Conservation (phyloP, 371 early-diverging fungal species). For the Furculomyces boomerangus region DNA sequence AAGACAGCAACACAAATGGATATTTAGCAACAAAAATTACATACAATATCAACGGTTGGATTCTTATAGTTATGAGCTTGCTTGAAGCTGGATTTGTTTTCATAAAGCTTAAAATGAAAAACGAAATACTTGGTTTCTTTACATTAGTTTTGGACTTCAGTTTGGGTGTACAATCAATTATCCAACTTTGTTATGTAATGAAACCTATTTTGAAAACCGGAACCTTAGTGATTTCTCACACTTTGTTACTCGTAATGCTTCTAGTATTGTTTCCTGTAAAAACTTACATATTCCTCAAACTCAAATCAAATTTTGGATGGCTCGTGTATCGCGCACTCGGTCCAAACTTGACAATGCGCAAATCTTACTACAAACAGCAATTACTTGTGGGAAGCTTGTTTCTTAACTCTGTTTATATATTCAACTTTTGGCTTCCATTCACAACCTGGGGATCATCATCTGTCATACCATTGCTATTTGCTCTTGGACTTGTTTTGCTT, state of each 20-base stretch:
- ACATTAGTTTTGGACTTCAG: background rate
- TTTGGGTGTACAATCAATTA: background rate
- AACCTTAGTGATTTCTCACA: background rate
- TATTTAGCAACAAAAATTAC: background rate
- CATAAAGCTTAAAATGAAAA: background rate
- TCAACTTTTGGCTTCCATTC: no score
- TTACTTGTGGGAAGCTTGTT: slow-evolving; percentile 9
- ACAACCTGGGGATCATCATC: no score
- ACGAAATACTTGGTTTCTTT: background rate
- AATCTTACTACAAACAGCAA: slow-evolving; percentile 13
- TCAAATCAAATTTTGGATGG: slow-evolving; percentile 29
- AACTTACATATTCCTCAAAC: background rate
- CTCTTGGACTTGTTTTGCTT: no score
- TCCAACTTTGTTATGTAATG: background rate
- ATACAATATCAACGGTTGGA: background rate
- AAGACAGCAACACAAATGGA: no score
- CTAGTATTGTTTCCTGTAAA: background rate
- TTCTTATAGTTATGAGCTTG: background rate
- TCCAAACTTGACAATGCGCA: slow-evolving; percentile 19
- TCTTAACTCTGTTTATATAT: slow-evolving; percentile 10
- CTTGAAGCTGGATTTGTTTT: background rate
- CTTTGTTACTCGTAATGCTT: background rate
- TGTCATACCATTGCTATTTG: no score
- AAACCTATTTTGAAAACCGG: background rate
- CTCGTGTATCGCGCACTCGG: slow-evolving; percentile 25